Conservation (phyloP, 192 early-diverging fungal species). For the Coemansia aciculifera region DNA sequence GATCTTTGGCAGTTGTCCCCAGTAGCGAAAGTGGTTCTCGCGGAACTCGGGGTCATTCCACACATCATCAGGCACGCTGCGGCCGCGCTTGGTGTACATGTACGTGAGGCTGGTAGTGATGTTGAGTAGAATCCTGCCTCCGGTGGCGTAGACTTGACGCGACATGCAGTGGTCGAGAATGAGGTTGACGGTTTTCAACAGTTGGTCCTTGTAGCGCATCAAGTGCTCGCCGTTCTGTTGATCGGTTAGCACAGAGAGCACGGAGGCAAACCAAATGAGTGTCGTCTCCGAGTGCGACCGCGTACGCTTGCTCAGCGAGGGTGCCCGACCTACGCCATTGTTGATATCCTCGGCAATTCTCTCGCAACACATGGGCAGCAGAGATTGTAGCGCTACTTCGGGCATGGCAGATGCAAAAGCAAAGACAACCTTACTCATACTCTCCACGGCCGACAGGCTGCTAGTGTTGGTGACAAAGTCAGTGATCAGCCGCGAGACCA, state of each 20-base stretch:
- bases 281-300: conserved; percentile 49
- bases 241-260: conserved; percentile 29
- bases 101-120: conserved; percentile 15
- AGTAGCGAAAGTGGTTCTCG: conserved; percentile 68
- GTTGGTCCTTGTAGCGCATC: conserved; percentile 26
- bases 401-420: conserved; percentile 44
- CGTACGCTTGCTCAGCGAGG: conserved; percentile 42
- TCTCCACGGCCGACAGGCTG: conserved; percentile 43
- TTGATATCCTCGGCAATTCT: conserved; percentile 41
- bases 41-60: conserved; percentile 58
- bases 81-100: conserved; percentile 20
- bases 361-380: conserved; percentile 47
- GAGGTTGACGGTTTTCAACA: conserved; percentile 23
- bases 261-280: conserved; percentile 48
- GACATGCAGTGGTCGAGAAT: conserved; percentile 36
- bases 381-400: conserved; percentile 29
- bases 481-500: conserved; percentile 49
- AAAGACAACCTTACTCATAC: conserved; percentile 35
- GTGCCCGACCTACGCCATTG: conserved; percentile 39
- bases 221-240: conserved; percentile 25
- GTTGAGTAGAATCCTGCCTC: conserved; percentile 19
- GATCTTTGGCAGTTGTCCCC: conserved; percentile 67
- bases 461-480: conserved; percentile 45
- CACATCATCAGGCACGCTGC: conserved; percentile 32
- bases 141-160: conserved; percentile 42